These are phyloP conservation scores for Tolypocladium amazonense DNA, from an alignment of 2,329 filamentous ascomycete genomes.

Conservation along the genomic window DNA sequence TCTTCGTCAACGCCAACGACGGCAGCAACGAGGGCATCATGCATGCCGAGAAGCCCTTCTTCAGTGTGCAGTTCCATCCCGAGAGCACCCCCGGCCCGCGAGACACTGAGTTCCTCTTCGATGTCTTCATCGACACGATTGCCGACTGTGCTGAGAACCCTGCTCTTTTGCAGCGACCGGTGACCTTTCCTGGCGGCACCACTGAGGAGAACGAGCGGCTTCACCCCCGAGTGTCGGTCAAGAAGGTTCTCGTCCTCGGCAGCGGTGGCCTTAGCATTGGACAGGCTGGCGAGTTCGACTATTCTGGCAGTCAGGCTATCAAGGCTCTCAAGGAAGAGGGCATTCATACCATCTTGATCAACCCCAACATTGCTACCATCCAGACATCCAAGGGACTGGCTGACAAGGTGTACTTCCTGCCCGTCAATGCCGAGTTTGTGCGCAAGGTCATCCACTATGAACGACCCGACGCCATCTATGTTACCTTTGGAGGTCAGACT, in stretches of 20 bases:
- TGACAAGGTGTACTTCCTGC: conserved; percentile 97
- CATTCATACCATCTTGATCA: conserved; percentile 96
- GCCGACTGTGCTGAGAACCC: conserved; percentile 57
- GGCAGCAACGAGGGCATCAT: conserved; percentile 97
- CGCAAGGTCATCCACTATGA: conserved; percentile 96
- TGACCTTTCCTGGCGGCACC: conserved; percentile 79
- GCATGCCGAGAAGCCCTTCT: conserved; percentile 76
- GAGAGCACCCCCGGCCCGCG: conserved; percentile 92
- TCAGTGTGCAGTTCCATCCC: conserved; percentile 99
- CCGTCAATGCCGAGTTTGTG: conserved; percentile 93
- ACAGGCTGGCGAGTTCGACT: conserved; percentile 97
- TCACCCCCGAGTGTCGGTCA: conserved; percentile 71
- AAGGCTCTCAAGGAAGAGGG: conserved; percentile 97
- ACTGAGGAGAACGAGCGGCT: conserved; percentile 66
- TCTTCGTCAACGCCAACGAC: conserved; percentile 97
- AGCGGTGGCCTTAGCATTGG: conserved; percentile 95
- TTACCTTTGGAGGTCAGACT: conserved; percentile 95
- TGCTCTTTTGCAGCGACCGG: conserved; percentile 58
- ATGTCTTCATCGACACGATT: conserved; percentile 88
- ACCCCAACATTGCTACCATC: conserved; percentile 97
- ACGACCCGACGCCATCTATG: conserved; percentile 91
- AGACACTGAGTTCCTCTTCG: conserved; percentile 93
- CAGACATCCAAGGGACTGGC: conserved; percentile 96
- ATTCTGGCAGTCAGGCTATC: conserved; percentile 96
- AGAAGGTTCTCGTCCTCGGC: conserved; percentile 90